These are phyloP conservation scores for Pestalotiopsis sp. DNA, from an alignment of 2,329 filamentous ascomycete genomes.

Conservation along the genomic window DNA sequence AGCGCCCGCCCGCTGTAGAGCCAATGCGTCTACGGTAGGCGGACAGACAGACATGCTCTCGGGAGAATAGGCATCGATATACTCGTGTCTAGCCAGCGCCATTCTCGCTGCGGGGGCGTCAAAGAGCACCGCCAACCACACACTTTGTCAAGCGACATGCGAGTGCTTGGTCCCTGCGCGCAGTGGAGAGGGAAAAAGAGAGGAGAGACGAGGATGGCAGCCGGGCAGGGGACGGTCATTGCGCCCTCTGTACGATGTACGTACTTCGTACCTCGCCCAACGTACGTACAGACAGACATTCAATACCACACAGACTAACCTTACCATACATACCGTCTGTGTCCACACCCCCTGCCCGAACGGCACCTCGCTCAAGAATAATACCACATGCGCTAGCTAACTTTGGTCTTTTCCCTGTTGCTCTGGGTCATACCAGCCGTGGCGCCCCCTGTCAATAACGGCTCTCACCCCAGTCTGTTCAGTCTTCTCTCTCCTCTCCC, in stretches of 20 bases:
- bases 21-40: no score
- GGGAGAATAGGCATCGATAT: not conserved
- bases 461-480: slow-evolving; percentile 14
- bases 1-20: not conserved
- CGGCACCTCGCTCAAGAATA: slow-evolving; percentile 13
- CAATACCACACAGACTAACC: not conserved
- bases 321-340: not conserved
- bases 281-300: not conserved
- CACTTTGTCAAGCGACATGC: not conserved
- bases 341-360: not conserved
- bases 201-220: not conserved
- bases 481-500: slow-evolving; percentile 10
- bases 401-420: slow-evolving; percentile 3
- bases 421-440: slow-evolving; percentile 15
- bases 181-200: not conserved
- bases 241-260: not conserved
- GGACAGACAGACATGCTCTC: no score
- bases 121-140: not conserved
- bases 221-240: not conserved
- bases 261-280: not conserved
- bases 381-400: slow-evolving; percentile 18
- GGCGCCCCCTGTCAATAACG: slow-evolving; percentile 16
- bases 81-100: not conserved
- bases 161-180: not conserved
- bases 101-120: not conserved